Evolutionary conservation across 2,329 filamentous ascomycete genomes (phyloP), one percentile per base, ranked within the genome.

Genomic region (Trichoderma simmonsii): DNA sequence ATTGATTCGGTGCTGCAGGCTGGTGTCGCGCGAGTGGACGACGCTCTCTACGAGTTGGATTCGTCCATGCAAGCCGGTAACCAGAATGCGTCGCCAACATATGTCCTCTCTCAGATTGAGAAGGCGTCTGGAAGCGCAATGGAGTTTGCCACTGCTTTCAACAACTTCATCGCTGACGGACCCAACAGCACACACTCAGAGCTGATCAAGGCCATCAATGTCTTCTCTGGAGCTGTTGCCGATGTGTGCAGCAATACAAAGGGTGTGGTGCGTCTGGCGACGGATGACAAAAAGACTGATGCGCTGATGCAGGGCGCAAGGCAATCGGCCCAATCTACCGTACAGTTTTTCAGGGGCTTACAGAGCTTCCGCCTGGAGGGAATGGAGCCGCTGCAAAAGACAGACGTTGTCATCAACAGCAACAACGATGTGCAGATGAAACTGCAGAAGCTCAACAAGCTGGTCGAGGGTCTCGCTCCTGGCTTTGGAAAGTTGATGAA

Each of bases 51-150:
- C 83, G 96, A 99, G 82, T 87, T 99, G 57, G 96, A 99, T 82
- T 98, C 96, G 24, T 93, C 93, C 24, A 98, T 98, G 94, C 95
- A 98, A 81, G 96, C 95, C 54, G 96, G 96, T 81, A 99, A 99
- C 84, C 96, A 98, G 83, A 99, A 97, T 78, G 96, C 96, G 1
- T 97, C 95, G 54, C 94, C 96, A 15, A 90, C 95, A 1, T 98
- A 97, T 79, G 95, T 99, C 14, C 86, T 99, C 65, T 98, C 95
- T 2, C 95, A 98, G 81, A 95, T 98, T 72, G 96, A 99, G 80
- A 99, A 98, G 85, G 95, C 96, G 0, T 96, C 95, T 8, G 90
- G 94, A 11, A 97, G 91, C 75, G 94, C 96, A 14, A 98, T 97
- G 82, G 96, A 99, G 80, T 99, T 99, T 82, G 96, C 95, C 1